Evolutionary conservation across 2,329 filamentous ascomycete species (phyloP), one percentile per base, ranked within the genome.

Genomic region (Xylariaceae sp.): DNA sequence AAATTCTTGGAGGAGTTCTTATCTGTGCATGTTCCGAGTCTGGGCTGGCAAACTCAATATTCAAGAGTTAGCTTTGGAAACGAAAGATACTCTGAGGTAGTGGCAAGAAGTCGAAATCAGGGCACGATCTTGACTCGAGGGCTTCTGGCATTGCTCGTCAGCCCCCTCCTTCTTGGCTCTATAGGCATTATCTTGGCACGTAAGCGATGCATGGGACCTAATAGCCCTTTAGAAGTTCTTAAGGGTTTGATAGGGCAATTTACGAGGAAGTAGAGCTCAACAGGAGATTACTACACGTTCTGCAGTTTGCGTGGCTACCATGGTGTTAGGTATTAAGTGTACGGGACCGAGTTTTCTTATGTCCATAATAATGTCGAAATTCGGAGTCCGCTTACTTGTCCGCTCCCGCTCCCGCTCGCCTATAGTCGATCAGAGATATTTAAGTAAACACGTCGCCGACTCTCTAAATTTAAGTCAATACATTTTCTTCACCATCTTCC

Each of bases 41-140:
- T 92, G 10, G 94, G 93, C 0, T 97, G 93, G 86, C 85, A 88
- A 67, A 99, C 94, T 2, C 91, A 96, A 74, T 99, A 99, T 69
- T 86, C 89, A 1, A 82, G 93, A 16, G 87, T 99, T 7, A 96
- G 92, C 62, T 99, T 99, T 70, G 91, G 91, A 54, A 97, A 96
- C 66, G 88, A 96, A 74, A 78, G 89, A 16, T 99, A 99, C 72
- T 90, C 89, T 0, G 87, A 95, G 56, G 89, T 97, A 3, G 81
- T 91, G 27, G 77, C 75, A 32, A 83, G 81, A 60, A 91, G 88
- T 51, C 81, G 87, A 50, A 73, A 81, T 49, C 92, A 96, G 70
- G 85, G 87, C 2, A 76, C 75, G 57, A 71, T 88, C 4, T 73
- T 92, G 26, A 72, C 82, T 39, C 69, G 72, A 9, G 70, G 72